A percentile compares a stretch with the other conserved stretches of the same genome.
Conservation (phyloP, 768 basidiomycete species). For the Suillus spraguei region DNA sequence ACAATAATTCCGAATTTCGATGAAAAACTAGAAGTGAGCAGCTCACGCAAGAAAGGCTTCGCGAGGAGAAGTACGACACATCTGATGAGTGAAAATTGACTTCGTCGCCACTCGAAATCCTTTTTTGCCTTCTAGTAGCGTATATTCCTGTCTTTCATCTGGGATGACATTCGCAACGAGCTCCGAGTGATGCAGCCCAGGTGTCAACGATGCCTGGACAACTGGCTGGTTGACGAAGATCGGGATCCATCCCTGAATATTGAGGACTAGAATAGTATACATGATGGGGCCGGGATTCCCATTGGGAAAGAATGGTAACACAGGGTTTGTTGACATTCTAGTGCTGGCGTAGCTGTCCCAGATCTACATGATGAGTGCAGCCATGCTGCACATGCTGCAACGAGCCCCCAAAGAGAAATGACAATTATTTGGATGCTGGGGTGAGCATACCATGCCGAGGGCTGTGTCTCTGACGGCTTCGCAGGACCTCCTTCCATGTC, state of each 20-base stretch:
- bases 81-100: slow-evolving; percentile 20
- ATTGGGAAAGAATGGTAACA: slow-evolving; percentile 24
- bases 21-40: neutral
- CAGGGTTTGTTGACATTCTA: too few species aligned
- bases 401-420: slow-evolving; percentile 26
- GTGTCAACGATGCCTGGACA: slow-evolving; percentile 31
- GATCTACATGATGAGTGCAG: slow-evolving; percentile 13
- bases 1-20: neutral
- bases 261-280: slow-evolving; percentile 23
- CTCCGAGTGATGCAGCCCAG: slow-evolving; percentile 31
- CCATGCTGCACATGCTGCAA: slow-evolving; percentile 23
- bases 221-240: slow-evolving; percentile 26
- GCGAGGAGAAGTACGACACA: slow-evolving; percentile 20
- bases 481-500: slow-evolving; percentile 14
- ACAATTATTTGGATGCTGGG: slow-evolving; percentile 22
- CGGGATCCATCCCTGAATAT: slow-evolving; percentile 26
- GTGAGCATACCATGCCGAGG: slow-evolving; percentile 32
- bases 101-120: slow-evolving; percentile 18
- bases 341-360: slow-evolving; percentile 6
- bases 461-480: slow-evolving; percentile 20
- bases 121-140: slow-evolving; percentile 15
- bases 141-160: slow-evolving; percentile 28
- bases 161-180: slow-evolving; percentile 30
- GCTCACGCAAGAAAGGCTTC: slow-evolving; percentile 32
- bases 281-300: slow-evolving; percentile 20